These are phyloP conservation scores for Lipomyces lipofer DNA, from an alignment of 805 yeast species.

Conservation along the genomic window DNA sequence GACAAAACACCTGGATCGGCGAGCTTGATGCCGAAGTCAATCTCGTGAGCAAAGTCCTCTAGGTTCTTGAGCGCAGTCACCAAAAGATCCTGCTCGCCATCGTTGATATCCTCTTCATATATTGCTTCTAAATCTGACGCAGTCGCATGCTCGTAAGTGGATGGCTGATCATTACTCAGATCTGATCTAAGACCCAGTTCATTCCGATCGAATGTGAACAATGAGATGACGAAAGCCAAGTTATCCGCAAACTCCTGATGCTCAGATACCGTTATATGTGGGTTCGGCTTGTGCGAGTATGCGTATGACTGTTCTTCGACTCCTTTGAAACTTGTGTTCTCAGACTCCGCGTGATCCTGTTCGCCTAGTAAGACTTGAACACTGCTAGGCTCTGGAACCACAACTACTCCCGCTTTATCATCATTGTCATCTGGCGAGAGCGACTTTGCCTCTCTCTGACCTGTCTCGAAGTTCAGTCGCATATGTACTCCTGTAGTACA, in stretches of 20 bases:
- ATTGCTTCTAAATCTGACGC: not conserved
- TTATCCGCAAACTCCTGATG: slow-evolving; percentile 22
- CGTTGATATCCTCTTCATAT: not conserved
- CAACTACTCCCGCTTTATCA: slow-evolving; percentile 27
- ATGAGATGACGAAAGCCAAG: slow-evolving; percentile 10
- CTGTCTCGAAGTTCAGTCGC: slow-evolving; percentile 71
- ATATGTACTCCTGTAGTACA: slow-evolving; percentile 62
- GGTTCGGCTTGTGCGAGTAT: slow-evolving; percentile 29
- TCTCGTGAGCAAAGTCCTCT: slow-evolving; percentile 59
- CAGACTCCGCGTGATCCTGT: slow-evolving; percentile 2
- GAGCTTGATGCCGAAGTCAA: slow-evolving; percentile 56
- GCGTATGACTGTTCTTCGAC: slow-evolving; percentile 17
- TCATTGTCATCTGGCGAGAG: slow-evolving; percentile 40
- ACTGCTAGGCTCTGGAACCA: slow-evolving; percentile 22
- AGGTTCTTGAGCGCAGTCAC: slow-evolving; percentile 36
- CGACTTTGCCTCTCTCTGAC: slow-evolving; percentile 66
- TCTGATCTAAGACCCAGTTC: not conserved
- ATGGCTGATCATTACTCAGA: not conserved
- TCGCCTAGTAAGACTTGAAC: not conserved
- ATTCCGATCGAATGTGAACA: not conserved
- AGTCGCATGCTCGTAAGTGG: not conserved
- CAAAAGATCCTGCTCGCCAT: slow-evolving; percentile 3
- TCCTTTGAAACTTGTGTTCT: no score
- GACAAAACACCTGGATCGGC: slow-evolving; percentile 36
- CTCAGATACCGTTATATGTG: slow-evolving; percentile 19